Evolutionary conservation across 1,284 basidiomycete species (phyloP).

Genomic region (Rhodotorula sp.): DNA sequence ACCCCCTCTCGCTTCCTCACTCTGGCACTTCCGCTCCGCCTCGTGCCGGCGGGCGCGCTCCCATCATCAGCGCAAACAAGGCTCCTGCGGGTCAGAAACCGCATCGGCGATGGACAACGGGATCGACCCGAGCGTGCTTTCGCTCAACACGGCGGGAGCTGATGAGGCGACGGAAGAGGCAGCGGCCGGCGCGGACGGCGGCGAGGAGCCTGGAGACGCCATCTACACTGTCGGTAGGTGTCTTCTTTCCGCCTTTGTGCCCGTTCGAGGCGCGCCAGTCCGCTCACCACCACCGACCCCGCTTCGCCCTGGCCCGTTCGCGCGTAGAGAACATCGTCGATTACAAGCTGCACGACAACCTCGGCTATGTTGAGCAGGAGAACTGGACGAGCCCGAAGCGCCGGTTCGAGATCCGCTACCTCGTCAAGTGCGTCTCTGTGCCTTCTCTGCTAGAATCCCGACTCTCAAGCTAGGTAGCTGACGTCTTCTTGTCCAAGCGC

Average conservation of each 20-base stretch:
- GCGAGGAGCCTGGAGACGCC: not conserved
- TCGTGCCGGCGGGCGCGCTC: no score
- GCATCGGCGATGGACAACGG: no score
- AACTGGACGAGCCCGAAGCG: not conserved
- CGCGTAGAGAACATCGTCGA: constrained; percentile 8
- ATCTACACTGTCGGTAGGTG: constrained; percentile 6
- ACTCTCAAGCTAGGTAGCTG: not conserved
- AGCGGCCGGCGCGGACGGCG: not conserved
- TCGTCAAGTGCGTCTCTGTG: constrained; percentile 5
- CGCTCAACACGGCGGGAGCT: no score
- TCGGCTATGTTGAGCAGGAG: not conserved
- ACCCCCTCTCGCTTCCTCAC: no score
- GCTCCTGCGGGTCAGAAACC: no score
- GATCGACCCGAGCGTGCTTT: constrained; percentile 7
- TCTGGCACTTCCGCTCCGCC: no score
- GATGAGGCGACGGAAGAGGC: not conserved
- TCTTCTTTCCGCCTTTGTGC: no score
- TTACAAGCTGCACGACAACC: not conserved
- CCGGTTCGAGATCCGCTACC: constrained; percentile 11
- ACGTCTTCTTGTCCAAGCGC: not conserved
- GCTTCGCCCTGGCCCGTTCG: not conserved
- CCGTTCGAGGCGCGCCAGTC: not conserved
- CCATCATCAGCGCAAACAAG: no score
- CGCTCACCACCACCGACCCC: not conserved
- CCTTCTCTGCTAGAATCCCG: no score